Conservation (phyloP, 441 rosid species). For the Mallotus japonicus region DNA sequence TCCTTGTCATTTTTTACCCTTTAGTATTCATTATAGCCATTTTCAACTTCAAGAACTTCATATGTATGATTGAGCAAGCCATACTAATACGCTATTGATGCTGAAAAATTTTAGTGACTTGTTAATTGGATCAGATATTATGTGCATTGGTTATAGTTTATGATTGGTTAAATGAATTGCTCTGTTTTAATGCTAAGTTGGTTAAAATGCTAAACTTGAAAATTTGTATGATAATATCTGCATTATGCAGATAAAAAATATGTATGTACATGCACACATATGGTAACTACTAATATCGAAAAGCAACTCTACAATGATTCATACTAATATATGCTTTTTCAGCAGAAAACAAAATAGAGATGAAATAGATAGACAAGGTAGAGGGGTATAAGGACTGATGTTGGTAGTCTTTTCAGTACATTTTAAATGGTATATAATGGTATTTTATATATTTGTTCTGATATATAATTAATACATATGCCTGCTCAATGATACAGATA, state of each 20-base stretch:
- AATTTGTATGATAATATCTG: neutral
- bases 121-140: neutral
- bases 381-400: neutral
- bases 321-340: neutral
- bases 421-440: neutral
- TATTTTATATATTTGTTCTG: neutral
- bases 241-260: neutral
- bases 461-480: neutral
- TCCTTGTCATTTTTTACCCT: neutral
- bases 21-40: neutral
- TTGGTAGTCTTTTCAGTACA: neutral
- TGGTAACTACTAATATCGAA: neutral
- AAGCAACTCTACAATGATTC: neutral
- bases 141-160: neutral
- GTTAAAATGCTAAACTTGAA: neutral
- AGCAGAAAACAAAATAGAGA: neutral
- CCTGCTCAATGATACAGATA: constrained; percentile 46
- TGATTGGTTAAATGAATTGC: neutral
- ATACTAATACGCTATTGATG: neutral
- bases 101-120: neutral
- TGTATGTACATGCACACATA: neutral
- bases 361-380: no score
- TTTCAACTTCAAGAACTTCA: neutral
- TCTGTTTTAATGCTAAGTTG: neutral
- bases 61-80: neutral